Base-by-base conservation (phyloP, 805 yeast species). In the Kuraishia floccosa region DNA sequence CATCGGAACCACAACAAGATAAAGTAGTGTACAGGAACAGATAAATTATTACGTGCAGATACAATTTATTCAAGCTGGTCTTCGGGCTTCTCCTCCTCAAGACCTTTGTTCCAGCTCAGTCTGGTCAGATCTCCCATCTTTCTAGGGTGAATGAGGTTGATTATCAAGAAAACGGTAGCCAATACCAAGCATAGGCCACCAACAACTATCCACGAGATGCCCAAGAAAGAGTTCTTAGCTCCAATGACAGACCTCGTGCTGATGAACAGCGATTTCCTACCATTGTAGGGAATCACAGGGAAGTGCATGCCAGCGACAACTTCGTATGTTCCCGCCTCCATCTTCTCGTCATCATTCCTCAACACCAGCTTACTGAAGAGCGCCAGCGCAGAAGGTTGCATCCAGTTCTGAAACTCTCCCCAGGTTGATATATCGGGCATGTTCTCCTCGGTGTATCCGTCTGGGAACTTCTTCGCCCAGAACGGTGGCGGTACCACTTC, bases 401-500 rank as follows among this genome's bases (percentile, higher is more conserved):
- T 81, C 93, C 93, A 82, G 42, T 81, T 82, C 44, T 81, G 89
- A 37, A 82, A 67, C 37, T 74, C 76, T 35, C 66, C 71, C 84
- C 84, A 75, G 6, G 59, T 52, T 2, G 75, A 60, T 21, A 82
- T 49, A 47, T 81, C 82, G 4, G 91, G 91, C 30, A 82, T 30
- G 46, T 80, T 81, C 0, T 66, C 65, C 17, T 67, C 69, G 5
- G 75, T 79, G 49, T 82, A 82, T 2, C 93, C 93, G 35, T 80
- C 46, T 1, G 93, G 93, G 42, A 48, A 82, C 54, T 41, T 58
- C 47, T 75, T 75, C 28, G 56, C 52, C 93, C 93, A 82, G 51
- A 81, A 81, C 41, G 91, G 93, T 7, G 93, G 93, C 6, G 93
- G 93, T 3, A 69, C 81, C 24, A 82, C 69, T 18, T 79, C 76